Percentiles rank a stretch among this genome's conserved stretches.
These are phyloP conservation scores for Musa troglodytarum DNA, from an alignment of 176 grass and related monocot genomes.

Conservation along the genomic window DNA sequence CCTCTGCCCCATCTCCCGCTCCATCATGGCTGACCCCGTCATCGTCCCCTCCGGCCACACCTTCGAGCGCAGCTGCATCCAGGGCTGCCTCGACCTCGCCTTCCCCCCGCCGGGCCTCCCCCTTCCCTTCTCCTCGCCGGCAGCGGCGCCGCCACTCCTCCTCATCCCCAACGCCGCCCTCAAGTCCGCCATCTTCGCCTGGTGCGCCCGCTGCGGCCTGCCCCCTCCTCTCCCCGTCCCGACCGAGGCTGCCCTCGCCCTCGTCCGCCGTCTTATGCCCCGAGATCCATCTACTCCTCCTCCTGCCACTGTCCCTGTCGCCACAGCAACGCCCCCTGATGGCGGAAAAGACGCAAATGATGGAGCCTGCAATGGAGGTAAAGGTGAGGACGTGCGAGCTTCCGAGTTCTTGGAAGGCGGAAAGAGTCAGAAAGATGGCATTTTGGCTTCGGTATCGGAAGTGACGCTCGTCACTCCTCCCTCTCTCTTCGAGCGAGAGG, in stretches of 20 bases:
- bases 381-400: not conserved
- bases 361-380: not conserved
- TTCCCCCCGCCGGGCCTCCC: conserved; percentile 49
- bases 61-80: conserved; percentile 89
- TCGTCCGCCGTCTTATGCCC: conserved; percentile 76
- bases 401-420: not conserved
- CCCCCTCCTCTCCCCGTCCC: conserved; percentile 45
- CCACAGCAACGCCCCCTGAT: not conserved
- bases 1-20: conserved; percentile 81
- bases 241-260: conserved; percentile 39
- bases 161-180: conserved; percentile 78
- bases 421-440: not conserved
- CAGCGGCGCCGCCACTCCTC: conserved; percentile 30
- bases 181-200: conserved; percentile 70
- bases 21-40: conserved; percentile 85
- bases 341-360: not conserved
- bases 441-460: not conserved
- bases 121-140: conserved; percentile 19
- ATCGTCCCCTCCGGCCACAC: conserved; percentile 43
- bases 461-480: not conserved
- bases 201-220: conserved; percentile 53
- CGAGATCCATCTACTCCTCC: not conserved
- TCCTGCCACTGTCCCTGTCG: not conserved
- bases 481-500: not conserved
- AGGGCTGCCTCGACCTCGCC: conserved; percentile 56